Base-by-base conservation (phyloP, 805 yeast genomes). In the Scheffersomyces coipomensis region DNA sequence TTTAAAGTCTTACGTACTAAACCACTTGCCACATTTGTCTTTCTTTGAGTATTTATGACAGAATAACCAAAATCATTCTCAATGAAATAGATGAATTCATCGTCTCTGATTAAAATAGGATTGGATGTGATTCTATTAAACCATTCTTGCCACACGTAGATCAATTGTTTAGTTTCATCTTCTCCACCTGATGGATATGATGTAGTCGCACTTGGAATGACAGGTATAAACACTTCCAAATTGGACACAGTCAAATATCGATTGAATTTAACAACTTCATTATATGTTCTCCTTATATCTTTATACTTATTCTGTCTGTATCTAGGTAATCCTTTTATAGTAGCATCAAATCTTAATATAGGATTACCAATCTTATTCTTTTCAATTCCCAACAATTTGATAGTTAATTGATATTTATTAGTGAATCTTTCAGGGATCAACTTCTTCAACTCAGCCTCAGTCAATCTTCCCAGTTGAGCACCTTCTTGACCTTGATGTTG, bases 211-310 rank as follows among this genome's bases (percentile, higher is more conserved):
- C 71, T 66, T 0, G 98, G 97, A 30, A 93, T 68, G 5, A 95
- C 81, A 0, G 98, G 97, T 3, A 93, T 89, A 63, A 91, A 89
- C 40, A 93, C 90, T 59, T 93, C 98, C 23, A 91, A 83, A 53
- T 89, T 85, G 27, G 95, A 86, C 16, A 82, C 81, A 40, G 81
- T 80, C 46, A 93, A 66, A 56, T 85, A 91, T 48, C 79, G 80
- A 62, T 86, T 87, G 52, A 93, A 78, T 43, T 81, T 78, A 23
- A 76, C 78, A 48, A 89, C 72, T 59, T 93, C 99, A 43, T 75
- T 75, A 55, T 80, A 85, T 0, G 96, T 83, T 42, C 97, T 77
- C 48, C 96, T 79, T 12, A 91, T 67, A 40, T 83, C 90, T 39
- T 81, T 79, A 60, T 85, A 89, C 7, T 61, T 59, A 6, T 76